A percentile compares a stretch with the other conserved stretches of the same genome.
phyloP scores from a whole-genome alignment of 1,284 basidiomycete genomes.

The Vanrija sp. region DNA sequence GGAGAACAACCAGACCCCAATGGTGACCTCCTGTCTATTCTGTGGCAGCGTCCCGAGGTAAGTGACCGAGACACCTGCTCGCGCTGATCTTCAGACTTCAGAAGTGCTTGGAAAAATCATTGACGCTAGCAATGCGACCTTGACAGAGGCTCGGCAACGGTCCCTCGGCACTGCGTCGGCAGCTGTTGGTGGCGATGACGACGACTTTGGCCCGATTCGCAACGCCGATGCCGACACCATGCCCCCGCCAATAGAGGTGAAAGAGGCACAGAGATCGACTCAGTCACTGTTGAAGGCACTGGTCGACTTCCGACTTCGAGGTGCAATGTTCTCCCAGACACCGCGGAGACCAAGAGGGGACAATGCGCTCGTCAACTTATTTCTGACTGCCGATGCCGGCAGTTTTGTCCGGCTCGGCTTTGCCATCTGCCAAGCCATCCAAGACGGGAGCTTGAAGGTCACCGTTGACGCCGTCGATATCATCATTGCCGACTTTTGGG shows the following conservation, averaged over 20 bases:
- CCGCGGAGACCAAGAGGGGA: slow-evolving; percentile 53
- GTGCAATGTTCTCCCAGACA: slow-evolving; percentile 47
- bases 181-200: slow-evolving; percentile 49
- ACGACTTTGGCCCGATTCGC: slow-evolving; percentile 63
- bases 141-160: no score
- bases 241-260: slow-evolving; percentile 32
- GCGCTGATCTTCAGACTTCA: slow-evolving; percentile 7
- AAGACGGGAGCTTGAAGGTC: slow-evolving; percentile 58
- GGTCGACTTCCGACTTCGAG: slow-evolving; percentile 51
- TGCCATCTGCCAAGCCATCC: slow-evolving; percentile 58
- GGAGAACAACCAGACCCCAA: not conserved
- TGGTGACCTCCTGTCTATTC: slow-evolving; percentile 1
- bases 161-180: no score
- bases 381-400: slow-evolving; percentile 55
- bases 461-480: slow-evolving; percentile 54
- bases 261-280: slow-evolving; percentile 29
- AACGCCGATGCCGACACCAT: slow-evolving; percentile 46
- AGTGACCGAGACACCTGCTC: slow-evolving; percentile 21
- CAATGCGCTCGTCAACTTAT: slow-evolving; percentile 59
- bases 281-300: slow-evolving; percentile 21
- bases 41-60: slow-evolving; percentile 66
- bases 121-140: slow-evolving; percentile 18
- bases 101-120: slow-evolving; percentile 1
- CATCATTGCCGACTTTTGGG: slow-evolving; percentile 58
- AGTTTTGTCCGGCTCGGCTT: slow-evolving; percentile 60